Conservation (phyloP, 192 early-diverging fungal species). For the Mortierella claussenii region DNA sequence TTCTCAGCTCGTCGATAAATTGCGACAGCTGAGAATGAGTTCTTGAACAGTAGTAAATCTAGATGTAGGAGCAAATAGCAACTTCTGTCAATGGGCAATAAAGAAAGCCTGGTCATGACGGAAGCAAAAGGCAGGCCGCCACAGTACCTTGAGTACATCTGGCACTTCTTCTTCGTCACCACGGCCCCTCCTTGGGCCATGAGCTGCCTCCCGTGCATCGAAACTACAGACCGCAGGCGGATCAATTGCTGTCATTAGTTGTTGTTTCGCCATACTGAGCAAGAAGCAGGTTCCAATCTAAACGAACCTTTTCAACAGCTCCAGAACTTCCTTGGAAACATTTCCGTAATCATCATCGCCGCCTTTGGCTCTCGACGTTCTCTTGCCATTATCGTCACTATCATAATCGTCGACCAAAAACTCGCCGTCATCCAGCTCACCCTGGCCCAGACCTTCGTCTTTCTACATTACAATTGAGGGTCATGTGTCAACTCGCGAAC, state of each 20-base stretch:
- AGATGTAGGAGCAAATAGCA: not conserved
- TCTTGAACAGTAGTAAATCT: conserved; percentile 77
- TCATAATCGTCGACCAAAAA: conserved; percentile 72
- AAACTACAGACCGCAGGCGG: conserved; percentile 13
- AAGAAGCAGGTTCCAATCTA: no score
- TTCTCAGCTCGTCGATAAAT: conserved; percentile 86
- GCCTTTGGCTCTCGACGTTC: conserved; percentile 2
- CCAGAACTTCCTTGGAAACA: conserved; percentile 65
- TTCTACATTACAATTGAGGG: no score
- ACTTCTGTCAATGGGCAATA: no score
- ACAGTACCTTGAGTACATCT: conserved; percentile 61
- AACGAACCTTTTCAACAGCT: conserved; percentile 59
- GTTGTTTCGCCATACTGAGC: no score
- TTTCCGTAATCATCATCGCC: conserved; percentile 46
- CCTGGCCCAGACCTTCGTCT: conserved; percentile 22
- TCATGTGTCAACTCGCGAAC: no score
- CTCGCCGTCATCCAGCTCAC: conserved; percentile 51
- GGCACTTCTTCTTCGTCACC: conserved; percentile 49
- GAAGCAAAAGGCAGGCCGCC: no score
- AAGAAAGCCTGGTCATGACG: no score
- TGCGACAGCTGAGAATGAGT: conserved; percentile 95
- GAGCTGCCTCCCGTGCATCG: conserved; percentile 29
- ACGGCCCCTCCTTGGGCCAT: not conserved
- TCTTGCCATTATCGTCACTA: conserved; percentile 63
- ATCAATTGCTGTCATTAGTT: not conserved